Evolutionary conservation across 1,284 basidiomycete genomes (phyloP).

Genomic region (Ganoderma resinaceum): DNA sequence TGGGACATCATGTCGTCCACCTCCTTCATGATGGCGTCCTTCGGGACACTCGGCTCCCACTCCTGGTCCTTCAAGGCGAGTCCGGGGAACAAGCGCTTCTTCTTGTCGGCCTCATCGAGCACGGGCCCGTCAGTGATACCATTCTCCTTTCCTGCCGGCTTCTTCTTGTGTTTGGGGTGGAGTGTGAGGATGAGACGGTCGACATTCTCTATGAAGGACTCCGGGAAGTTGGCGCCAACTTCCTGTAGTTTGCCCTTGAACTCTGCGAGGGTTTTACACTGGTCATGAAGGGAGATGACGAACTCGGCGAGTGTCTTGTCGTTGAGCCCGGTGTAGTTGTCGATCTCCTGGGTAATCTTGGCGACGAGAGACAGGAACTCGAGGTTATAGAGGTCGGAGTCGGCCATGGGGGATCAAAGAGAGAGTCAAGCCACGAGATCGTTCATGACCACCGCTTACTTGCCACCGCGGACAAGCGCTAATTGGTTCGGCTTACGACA

Average conservation of each 20-base stretch:
- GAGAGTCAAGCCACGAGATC: not conserved
- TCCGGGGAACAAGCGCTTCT: slow-evolving; percentile 90
- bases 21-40: slow-evolving; percentile 72
- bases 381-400: slow-evolving; percentile 86
- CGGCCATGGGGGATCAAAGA: slow-evolving; percentile 56
- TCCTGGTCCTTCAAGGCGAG: slow-evolving; percentile 87
- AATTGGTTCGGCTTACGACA: slow-evolving; percentile 9
- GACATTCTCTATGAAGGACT: slow-evolving; percentile 90
- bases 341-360: slow-evolving; percentile 90
- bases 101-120: slow-evolving; percentile 72
- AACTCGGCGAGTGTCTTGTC: slow-evolving; percentile 97
- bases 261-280: slow-evolving; percentile 75
- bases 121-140: slow-evolving; percentile 42
- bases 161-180: slow-evolving; percentile 97
- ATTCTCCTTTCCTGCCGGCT: slow-evolving; percentile 50
- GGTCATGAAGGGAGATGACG: slow-evolving; percentile 90
- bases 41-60: slow-evolving; percentile 55
- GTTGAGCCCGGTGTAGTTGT: slow-evolving; percentile 84
- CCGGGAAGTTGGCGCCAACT: slow-evolving; percentile 87
- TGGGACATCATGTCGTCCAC: slow-evolving; percentile 89
- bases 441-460: not conserved
- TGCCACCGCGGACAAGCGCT: not conserved
- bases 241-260: slow-evolving; percentile 89
- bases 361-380: slow-evolving; percentile 90
- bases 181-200: slow-evolving; percentile 94